phyloP scores from a whole-genome alignment of 176 grass and related monocot genomes.

The Pharus latifolius region DNA sequence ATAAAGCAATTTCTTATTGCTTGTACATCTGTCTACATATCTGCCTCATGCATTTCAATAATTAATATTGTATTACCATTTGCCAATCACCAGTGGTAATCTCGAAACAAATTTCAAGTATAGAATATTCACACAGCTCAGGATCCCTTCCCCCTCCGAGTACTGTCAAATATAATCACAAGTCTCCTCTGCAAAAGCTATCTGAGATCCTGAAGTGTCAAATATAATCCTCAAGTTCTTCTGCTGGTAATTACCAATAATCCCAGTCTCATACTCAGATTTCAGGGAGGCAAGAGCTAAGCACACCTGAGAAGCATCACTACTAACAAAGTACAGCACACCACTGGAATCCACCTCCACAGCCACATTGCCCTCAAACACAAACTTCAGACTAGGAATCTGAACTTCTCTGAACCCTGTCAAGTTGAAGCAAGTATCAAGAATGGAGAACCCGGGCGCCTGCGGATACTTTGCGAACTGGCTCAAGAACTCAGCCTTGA shows the following conservation, averaged over 20 bases:
- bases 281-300: slow-evolving; percentile 59
- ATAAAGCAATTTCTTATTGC: background rate
- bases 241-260: slow-evolving; percentile 97
- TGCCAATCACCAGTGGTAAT: slow-evolving; percentile 43
- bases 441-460: slow-evolving; percentile 54
- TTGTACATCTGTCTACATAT: slow-evolving; percentile 10
- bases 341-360: slow-evolving; percentile 66
- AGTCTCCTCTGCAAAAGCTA: slow-evolving; percentile 73
- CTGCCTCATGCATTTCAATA: no score
- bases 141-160: background rate
- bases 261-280: slow-evolving; percentile 57
- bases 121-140: slow-evolving; percentile 46
- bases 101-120: slow-evolving; percentile 27
- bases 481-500: slow-evolving; percentile 48
- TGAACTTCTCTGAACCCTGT: slow-evolving; percentile 52
- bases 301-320: slow-evolving; percentile 77
- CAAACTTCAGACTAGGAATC: slow-evolving; percentile 55
- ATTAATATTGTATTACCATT: slow-evolving; percentile 34
- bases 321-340: slow-evolving; percentile 69
- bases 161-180: slow-evolving; percentile 53
- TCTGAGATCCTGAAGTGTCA: slow-evolving; percentile 46
- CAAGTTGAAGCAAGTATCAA: slow-evolving; percentile 92
- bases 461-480: slow-evolving; percentile 46
- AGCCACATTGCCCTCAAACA: slow-evolving; percentile 43
- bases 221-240: slow-evolving; percentile 84